Evolutionary conservation across 108 stramenopile genomes (phyloP).

Genomic region (Epipyxis sp.): DNA sequence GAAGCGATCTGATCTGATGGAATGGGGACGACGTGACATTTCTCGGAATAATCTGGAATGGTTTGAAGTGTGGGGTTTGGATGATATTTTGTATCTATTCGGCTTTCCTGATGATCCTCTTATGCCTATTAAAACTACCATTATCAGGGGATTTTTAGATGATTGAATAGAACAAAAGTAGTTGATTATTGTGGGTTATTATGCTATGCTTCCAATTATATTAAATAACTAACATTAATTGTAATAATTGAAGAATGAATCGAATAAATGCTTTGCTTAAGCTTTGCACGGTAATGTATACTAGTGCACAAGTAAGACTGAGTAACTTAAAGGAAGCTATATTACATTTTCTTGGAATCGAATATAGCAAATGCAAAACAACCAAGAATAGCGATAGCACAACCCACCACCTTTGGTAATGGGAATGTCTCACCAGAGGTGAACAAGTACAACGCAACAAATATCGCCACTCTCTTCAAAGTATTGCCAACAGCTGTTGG

Average conservation of each 20-base stretch:
- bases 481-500: conserved; percentile 13
- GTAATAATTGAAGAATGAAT: too few species aligned
- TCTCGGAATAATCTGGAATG: not conserved
- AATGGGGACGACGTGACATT: not conserved
- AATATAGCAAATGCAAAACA: conserved; percentile 8
- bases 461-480: not conserved
- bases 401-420: conserved; percentile 3
- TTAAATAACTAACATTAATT: too few species aligned
- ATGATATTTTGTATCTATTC: not conserved
- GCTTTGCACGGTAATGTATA: too few species aligned
- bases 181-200: too few species aligned
- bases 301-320: too few species aligned
- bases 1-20: not conserved
- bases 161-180: too few species aligned
- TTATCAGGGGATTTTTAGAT: not conserved
- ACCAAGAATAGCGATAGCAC: conserved; percentile 11
- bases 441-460: conserved; percentile 17
- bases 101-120: not conserved
- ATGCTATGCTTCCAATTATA: too few species aligned
- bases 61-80: not conserved
- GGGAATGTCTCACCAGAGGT: conserved; percentile 13
- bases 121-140: not conserved
- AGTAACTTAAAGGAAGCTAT: too few species aligned
- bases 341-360: conserved; percentile 10
- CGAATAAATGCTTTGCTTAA: too few species aligned